Conservation (phyloP, 805 yeast genomes). For the Hyphopichia homilentoma region DNA sequence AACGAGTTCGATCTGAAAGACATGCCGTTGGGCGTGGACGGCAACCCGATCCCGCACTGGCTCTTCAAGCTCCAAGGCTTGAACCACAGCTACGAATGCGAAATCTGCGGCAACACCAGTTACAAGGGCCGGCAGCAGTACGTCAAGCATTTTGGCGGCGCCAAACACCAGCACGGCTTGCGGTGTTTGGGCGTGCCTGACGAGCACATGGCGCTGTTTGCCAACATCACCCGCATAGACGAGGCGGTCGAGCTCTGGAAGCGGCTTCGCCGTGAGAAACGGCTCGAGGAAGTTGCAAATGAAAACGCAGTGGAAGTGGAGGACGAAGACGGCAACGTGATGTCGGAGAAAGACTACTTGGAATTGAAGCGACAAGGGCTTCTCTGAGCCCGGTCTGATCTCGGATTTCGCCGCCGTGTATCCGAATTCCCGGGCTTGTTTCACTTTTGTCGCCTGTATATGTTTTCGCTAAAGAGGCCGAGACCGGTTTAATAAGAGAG, state of each 20-base stretch:
- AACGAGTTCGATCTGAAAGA: conserved; percentile 46
- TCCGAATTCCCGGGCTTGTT: not conserved
- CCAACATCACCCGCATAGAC: conserved; percentile 59
- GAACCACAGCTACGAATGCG: conserved; percentile 69
- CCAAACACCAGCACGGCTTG: conserved; percentile 70
- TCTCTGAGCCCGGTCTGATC: conserved; percentile 38
- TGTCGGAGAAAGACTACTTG: conserved; percentile 76
- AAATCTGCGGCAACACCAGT: conserved; percentile 73
- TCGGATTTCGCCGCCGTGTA: conserved; percentile 1
- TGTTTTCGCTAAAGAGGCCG: too few species aligned
- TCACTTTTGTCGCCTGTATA: too few species aligned
- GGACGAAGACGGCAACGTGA: conserved; percentile 89
- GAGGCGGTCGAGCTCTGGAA: conserved; percentile 67
- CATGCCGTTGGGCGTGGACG: conserved; percentile 82
- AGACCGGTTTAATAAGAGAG: not conserved
- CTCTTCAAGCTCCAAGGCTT: conserved; percentile 85
- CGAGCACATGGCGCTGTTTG: conserved; percentile 42
- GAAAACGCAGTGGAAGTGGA: conserved; percentile 77
- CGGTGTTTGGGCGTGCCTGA: conserved; percentile 67
- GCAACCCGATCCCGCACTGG: conserved; percentile 92
- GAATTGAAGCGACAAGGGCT: conserved; percentile 89
- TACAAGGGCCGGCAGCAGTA: conserved; percentile 74
- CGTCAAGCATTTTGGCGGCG: conserved; percentile 70
- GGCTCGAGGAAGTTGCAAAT: conserved; percentile 34
- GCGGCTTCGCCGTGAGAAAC: conserved; percentile 33